These are phyloP conservation scores for Kazachstania sp. DNA, from an alignment of 1,139 yeast genomes.

Conservation along the genomic window DNA sequence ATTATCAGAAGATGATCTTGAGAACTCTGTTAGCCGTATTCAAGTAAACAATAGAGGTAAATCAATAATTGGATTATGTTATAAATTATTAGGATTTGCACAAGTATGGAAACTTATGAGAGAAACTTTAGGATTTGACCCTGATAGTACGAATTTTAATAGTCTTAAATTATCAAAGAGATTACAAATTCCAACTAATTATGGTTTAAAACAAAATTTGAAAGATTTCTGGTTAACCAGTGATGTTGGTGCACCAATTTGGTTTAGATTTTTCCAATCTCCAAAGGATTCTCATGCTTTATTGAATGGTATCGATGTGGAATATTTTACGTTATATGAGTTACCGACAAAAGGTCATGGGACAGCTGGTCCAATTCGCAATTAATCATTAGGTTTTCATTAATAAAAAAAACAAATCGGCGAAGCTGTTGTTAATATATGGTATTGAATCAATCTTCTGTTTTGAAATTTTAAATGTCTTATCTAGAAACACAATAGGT, in stretches of 20 bases:
- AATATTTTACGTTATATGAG: constrained; percentile 52
- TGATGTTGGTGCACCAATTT: constrained; percentile 33
- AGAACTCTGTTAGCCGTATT: not conserved
- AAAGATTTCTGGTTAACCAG: constrained; percentile 61
- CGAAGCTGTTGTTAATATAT: too few species aligned
- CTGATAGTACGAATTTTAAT: constrained; percentile 4
- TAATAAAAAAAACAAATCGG: too few species aligned
- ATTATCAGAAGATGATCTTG: constrained; percentile 8
- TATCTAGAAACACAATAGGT: not conserved
- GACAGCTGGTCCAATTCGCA: not conserved
- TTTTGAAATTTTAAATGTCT: too few species aligned
- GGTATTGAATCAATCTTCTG: too few species aligned
- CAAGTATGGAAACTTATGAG: constrained; percentile 27
- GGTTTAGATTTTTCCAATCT: constrained; percentile 44
- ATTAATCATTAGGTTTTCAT: too few species aligned
- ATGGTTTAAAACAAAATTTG: constrained; percentile 56
- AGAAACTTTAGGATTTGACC: constrained; percentile 19
- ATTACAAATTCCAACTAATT: constrained; percentile 40
- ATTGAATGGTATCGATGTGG: constrained; percentile 51
- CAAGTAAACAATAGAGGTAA: constrained; percentile 3
- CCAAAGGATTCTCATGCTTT: constrained; percentile 57
- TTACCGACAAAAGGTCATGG: constrained; percentile 31
- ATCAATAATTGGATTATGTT: constrained; percentile 5
- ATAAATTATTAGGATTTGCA: constrained; percentile 28
- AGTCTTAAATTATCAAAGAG: not conserved